Percentiles rank a stretch among this genome's conserved stretches.
Conservation (phyloP, 2,329 filamentous ascomycete genomes). For the Arthrobotrys conoides region DNA sequence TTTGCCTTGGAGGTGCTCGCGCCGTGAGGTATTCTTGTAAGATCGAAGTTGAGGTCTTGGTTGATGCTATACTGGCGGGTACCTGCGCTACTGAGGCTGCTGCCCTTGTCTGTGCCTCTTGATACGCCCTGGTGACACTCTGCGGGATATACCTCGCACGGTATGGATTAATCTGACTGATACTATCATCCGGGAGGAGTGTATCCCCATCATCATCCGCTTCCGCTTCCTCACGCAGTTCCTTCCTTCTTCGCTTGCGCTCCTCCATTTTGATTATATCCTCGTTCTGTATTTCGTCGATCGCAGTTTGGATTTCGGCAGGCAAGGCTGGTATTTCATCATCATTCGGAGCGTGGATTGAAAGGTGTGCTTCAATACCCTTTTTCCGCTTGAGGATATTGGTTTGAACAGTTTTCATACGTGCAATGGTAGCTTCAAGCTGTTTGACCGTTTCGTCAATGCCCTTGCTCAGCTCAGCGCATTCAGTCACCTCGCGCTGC, state of each 20-base stretch:
- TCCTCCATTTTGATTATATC: conserved; percentile 59
- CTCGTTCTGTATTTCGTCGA: conserved; percentile 56
- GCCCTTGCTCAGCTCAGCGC: conserved; percentile 44
- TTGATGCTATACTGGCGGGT: conserved; percentile 45
- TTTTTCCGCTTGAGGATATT: conserved; percentile 52
- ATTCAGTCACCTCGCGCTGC: conserved; percentile 53
- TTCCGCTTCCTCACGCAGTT: conserved; percentile 43
- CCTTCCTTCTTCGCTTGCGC: conserved; percentile 44
- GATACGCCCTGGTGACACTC: conserved; percentile 48
- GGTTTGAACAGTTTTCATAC: conserved; percentile 45
- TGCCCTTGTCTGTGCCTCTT: conserved; percentile 52
- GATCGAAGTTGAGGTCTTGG: conserved; percentile 51
- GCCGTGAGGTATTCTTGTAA: conserved; percentile 47
- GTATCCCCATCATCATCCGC: conserved; percentile 55
- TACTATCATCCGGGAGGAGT: conserved; percentile 53
- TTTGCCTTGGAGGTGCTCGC: conserved; percentile 50
- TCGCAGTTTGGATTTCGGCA: conserved; percentile 52
- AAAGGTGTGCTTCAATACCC: conserved; percentile 47
- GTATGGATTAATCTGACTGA: conserved; percentile 56
- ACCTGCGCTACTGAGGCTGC: conserved; percentile 39
- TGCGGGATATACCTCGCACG: conserved; percentile 48
- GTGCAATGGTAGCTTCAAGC: conserved; percentile 41
- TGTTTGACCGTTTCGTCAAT: conserved; percentile 56
- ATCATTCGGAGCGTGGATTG: conserved; percentile 41
- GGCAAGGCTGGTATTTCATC: conserved; percentile 41